Evolutionary conservation across 305 asterid genomes (phyloP).

Genomic region (Stenogyne calaminthoides): DNA sequence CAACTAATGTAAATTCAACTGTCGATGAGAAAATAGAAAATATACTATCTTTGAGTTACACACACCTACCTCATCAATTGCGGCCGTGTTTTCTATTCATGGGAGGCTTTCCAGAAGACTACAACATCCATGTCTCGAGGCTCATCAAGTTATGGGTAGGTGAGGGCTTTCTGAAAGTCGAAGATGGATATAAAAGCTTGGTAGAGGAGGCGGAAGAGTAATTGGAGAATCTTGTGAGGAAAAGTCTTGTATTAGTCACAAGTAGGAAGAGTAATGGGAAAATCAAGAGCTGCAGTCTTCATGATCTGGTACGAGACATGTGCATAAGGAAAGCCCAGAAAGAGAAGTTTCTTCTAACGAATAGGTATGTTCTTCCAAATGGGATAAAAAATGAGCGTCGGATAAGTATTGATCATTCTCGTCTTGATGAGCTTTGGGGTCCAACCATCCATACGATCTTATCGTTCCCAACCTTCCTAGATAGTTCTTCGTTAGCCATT

Average conservation of each 20-base stretch:
- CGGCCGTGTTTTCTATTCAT: slow-evolving; percentile 8
- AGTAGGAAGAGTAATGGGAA: slow-evolving; percentile 11
- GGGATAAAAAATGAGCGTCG: not conserved
- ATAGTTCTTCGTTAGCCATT: not conserved
- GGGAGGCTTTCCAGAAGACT: not conserved
- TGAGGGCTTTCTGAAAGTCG: not conserved
- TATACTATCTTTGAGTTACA: slow-evolving; percentile 21
- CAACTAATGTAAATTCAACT: not conserved
- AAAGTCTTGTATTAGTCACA: too few relatives aligned
- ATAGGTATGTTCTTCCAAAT: not conserved
- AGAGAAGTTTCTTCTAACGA: slow-evolving; percentile 23
- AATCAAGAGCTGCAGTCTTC: slow-evolving; percentile 24
- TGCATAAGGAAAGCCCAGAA: not conserved
- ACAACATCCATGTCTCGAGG: not conserved
- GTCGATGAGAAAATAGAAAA: not conserved
- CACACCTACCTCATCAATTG: slow-evolving; percentile 16
- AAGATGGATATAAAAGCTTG: not conserved
- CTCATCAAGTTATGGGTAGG: slow-evolving; percentile 8
- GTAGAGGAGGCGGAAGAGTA: not conserved
- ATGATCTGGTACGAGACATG: not conserved
- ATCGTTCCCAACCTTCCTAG: not conserved
- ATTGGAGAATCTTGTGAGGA: not conserved
- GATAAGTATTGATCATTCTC: not conserved
- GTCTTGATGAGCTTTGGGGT: not conserved
- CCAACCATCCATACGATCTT: not conserved